Base-by-base conservation (phyloP, 1,139 yeast genomes). In the Debaryomyces robertsiae region DNA sequence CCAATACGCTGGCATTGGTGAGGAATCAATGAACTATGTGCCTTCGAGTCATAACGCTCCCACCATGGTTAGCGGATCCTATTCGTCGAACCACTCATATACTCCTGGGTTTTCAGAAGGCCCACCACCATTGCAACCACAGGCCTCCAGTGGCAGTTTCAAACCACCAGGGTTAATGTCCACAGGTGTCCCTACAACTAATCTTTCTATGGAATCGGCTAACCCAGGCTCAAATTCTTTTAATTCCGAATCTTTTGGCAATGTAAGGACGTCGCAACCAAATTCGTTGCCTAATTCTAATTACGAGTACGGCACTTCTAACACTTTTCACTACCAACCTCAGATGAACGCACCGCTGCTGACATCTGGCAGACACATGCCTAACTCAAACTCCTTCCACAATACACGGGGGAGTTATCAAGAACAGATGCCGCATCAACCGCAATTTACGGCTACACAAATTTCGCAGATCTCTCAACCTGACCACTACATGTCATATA, bases 31-130 rank as follows among this genome's bases (percentile, higher is more conserved):
- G 49, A 63, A 64, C 49, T 71, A 67, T 48, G 65, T 72, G 15
- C 76, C 77, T 9, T 59, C 71, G 14, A 63, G 72, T 38, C 83
- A 78, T 53, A 76, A 78, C 54, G 76, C 82, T 2, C 84, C 84
- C 4, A 75, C 75, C 33, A 77, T 69, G 34, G 73, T 79, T 13
- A 69, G 77, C 46, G 63, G 72, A 9, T 75, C 80, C 3, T 76
- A 76, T 53, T 60, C 71, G 9, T 69, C 76, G 9, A 63, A 63
- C 47, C 66, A 64, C 47, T 65, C 73, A 27, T 73, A 70, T 46
- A 67, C 73, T 7, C 69, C 73, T 15, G 47, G 58, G 32, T 47
- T 50, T 42, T 48, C 58, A 44, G 22, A 19, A 5, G 22, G 22
- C 22, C 22, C 22, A 19, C 9, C 24, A 19, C 18, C 6, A 18